Conservation (phyloP, 495 filamentous ascomycete genomes). For the Hypoxylon trugodes region DNA sequence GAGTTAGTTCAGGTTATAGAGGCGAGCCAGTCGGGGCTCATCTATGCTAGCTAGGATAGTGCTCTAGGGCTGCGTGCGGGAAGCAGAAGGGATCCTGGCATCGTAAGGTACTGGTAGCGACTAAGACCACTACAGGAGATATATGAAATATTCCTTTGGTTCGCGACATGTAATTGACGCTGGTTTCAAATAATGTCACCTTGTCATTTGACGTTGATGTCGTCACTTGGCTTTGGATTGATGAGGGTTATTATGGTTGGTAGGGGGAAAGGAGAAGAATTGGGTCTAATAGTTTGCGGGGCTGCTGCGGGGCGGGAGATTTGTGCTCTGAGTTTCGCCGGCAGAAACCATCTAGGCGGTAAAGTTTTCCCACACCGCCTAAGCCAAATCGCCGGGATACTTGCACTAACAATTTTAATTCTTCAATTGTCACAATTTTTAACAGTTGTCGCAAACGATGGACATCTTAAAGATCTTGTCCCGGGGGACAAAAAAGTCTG, state of each 20-base stretch:
- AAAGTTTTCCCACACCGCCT: slow-evolving; percentile 39
- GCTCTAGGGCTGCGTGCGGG: slow-evolving; percentile 15
- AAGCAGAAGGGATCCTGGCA: slow-evolving; percentile 7
- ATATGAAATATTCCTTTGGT: slow-evolving; percentile 7
- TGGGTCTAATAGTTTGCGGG: slow-evolving; percentile 11
- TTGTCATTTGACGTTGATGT: slow-evolving; percentile 9
- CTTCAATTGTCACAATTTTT: neutral
- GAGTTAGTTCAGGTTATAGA: slow-evolving; percentile 4
- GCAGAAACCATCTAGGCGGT: slow-evolving; percentile 33
- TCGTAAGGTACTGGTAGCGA: slow-evolving; percentile 10
- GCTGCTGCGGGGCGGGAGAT: slow-evolving; percentile 19
- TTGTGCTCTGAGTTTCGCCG: slow-evolving; percentile 23
- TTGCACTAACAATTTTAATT: slow-evolving; percentile 10
- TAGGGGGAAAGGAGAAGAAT: neutral
- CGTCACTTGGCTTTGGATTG: neutral
- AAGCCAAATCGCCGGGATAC: neutral
- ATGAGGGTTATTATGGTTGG: neutral
- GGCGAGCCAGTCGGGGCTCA: neutral
- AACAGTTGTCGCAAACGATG: slow-evolving; percentile 53
- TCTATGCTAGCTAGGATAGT: slow-evolving; percentile 12
- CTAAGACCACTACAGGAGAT: neutral
- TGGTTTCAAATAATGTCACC: too few species aligned
- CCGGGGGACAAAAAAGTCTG: slow-evolving; percentile 63
- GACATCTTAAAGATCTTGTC: slow-evolving; percentile 75
- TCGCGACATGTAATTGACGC: neutral